Evolutionary conservation across 2,329 filamentous ascomycete species (phyloP).

Genomic region (Dactylellina sp.): DNA sequence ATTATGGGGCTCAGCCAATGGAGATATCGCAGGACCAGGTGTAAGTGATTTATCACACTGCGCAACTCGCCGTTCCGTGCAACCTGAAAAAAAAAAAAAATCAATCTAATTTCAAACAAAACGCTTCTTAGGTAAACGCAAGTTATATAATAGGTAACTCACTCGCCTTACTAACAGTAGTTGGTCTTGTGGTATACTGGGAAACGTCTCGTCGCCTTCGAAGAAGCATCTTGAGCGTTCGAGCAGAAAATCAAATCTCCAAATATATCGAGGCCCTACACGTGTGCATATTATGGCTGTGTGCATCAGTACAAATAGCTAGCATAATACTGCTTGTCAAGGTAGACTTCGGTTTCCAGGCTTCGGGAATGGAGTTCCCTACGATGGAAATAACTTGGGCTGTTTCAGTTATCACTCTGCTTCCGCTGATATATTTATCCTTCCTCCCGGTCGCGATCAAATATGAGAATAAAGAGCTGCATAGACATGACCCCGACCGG

Average conservation of each 20-base stretch:
- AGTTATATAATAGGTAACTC: conserved; percentile 41
- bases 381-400: conserved; percentile 41
- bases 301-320: conserved; percentile 25
- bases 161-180: conserved; percentile 16
- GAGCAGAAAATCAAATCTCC: conserved; percentile 8
- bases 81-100: not conserved
- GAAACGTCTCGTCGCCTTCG: not conserved
- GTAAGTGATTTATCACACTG: conserved; percentile 20
- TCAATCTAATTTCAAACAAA: too few relatives aligned
- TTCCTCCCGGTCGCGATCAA: conserved; percentile 18
- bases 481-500: not conserved
- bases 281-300: conserved; percentile 32
- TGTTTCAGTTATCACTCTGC: conserved; percentile 22
- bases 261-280: conserved; percentile 24
- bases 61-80: too few relatives aligned
- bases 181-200: conserved; percentile 26
- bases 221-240: conserved; percentile 8
- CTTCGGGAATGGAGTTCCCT: conserved; percentile 28
- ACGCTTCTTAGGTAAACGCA: conserved; percentile 30
- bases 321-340: conserved; percentile 23
- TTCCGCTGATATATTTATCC: conserved; percentile 19
- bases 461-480: not conserved
- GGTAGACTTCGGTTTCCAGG: conserved; percentile 23
- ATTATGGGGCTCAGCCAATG: conserved; percentile 32
- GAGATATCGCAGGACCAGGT: conserved; percentile 34